phyloP scores from a whole-genome alignment of 2,329 filamentous ascomycete genomes.

The Aspergillus caelatus region DNA sequence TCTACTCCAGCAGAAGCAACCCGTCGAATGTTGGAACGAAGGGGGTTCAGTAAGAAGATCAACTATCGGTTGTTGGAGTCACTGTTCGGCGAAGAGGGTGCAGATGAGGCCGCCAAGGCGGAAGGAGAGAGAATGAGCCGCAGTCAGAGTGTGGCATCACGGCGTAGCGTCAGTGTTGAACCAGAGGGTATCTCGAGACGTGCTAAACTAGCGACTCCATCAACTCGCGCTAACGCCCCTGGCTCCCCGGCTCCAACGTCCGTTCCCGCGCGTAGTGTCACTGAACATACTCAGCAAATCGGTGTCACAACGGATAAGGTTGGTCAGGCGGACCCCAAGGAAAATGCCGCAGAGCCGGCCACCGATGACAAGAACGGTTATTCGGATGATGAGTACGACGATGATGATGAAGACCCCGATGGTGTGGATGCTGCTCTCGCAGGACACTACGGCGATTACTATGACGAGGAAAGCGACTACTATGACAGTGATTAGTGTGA shows the following conservation, averaged over 20 bases:
- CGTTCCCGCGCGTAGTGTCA: conserved; percentile 7
- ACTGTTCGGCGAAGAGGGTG: conserved; percentile 42
- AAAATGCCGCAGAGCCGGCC: conserved; percentile 29
- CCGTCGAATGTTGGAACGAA: conserved; percentile 66
- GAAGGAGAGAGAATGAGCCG: conserved; percentile 34
- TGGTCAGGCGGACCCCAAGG: conserved; percentile 20
- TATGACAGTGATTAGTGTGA: conserved; percentile 33
- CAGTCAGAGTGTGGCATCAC: conserved; percentile 35
- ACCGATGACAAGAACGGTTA: conserved; percentile 15
- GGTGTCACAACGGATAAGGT: conserved; percentile 12
- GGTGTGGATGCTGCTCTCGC: conserved; percentile 41
- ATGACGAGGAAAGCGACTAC: conserved; percentile 35
- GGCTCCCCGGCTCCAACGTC: conserved; percentile 17
- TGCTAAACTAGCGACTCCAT: conserved; percentile 19
- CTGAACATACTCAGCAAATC: conserved; percentile 7
- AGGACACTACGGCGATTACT: conserved; percentile 37
- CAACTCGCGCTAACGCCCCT: conserved; percentile 18
- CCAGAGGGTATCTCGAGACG: conserved; percentile 24
- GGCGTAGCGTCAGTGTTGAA: conserved; percentile 33
- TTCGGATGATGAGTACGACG: conserved; percentile 33
- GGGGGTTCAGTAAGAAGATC: conserved; percentile 73
- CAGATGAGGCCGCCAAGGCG: conserved; percentile 29
- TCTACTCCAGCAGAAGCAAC: conserved; percentile 71
- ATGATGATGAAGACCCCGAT: conserved; percentile 35
- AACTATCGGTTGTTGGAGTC: conserved; percentile 60